Percentiles rank a stretch among this genome's conserved stretches.
These are phyloP conservation scores for Aspergillus arachidicola DNA, from an alignment of 2,329 filamentous ascomycete genomes.

Conservation along the genomic window DNA sequence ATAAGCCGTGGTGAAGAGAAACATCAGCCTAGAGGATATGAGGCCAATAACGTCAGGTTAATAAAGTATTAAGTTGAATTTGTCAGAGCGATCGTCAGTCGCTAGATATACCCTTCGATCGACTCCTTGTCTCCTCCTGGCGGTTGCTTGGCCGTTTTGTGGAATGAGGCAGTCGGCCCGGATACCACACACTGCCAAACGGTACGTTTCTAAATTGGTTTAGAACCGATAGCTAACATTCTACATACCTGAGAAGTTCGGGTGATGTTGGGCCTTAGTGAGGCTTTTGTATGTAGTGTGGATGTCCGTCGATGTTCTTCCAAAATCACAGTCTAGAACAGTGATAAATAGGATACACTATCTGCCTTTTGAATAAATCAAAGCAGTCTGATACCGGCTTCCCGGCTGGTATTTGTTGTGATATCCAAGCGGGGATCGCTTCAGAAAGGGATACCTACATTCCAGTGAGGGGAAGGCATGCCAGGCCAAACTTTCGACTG, in stretches of 20 bases:
- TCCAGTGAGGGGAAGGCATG: background rate
- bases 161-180: constrained; percentile 15
- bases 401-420: background rate
- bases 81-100: background rate
- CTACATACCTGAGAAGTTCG: background rate
- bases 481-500: background rate
- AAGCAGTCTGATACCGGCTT: background rate
- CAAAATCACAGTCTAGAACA: background rate
- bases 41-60: background rate
- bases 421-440: background rate
- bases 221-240: background rate
- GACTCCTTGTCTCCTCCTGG: background rate
- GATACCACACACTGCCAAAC: background rate
- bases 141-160: constrained; percentile 9
- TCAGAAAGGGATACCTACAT: background rate
- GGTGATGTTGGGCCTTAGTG: background rate
- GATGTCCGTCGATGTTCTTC: background rate
- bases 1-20: background rate
- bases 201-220: background rate
- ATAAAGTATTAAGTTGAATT: background rate
- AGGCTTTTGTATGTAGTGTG: background rate
- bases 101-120: constrained; percentile 14
- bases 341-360: background rate
- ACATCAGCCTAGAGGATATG: background rate
- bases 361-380: background rate